phyloP scores from a whole-genome alignment of 2,329 filamentous ascomycete genomes.

The Xylariales sp. region DNA sequence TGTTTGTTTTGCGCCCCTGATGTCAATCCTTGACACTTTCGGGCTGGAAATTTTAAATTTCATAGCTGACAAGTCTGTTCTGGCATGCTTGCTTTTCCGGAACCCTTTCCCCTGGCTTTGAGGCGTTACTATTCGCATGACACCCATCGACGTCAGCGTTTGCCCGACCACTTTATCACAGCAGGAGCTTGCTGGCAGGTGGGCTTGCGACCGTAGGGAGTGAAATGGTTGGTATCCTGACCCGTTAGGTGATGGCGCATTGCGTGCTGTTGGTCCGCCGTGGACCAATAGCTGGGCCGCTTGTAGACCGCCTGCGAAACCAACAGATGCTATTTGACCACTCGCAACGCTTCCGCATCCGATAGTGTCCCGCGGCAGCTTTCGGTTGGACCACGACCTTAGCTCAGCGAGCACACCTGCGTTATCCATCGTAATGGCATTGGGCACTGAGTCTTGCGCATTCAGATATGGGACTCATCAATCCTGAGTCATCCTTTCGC shows the following conservation, averaged over 20 bases:
- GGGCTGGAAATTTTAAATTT: background rate
- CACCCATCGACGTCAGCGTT: conserved; percentile 6
- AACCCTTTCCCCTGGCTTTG: background rate
- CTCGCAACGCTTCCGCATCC: background rate
- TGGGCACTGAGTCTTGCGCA: too few relatives aligned
- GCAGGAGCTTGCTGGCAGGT: too few relatives aligned
- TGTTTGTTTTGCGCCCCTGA: background rate
- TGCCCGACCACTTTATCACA: background rate
- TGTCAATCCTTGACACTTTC: background rate
- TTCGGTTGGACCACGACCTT: conserved; percentile 4
- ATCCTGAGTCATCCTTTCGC: conserved; percentile 6
- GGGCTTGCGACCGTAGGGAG: too few relatives aligned
- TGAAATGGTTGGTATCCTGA: too few relatives aligned
- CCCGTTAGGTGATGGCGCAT: too few relatives aligned
- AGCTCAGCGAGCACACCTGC: conserved; percentile 6
- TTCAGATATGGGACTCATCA: background rate
- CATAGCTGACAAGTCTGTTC: conserved; percentile 4
- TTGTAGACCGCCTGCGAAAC: background rate
- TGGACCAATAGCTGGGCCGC: background rate
- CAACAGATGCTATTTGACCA: conserved; percentile 2
- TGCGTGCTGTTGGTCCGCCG: background rate
- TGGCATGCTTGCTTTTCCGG: conserved; percentile 4
- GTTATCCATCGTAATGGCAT: background rate
- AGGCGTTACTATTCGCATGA: background rate
- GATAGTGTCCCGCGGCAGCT: background rate